These are phyloP conservation scores for Phytopythium chamaehyphon DNA, from an alignment of 352 stramenopile genomes.

Conservation along the genomic window DNA sequence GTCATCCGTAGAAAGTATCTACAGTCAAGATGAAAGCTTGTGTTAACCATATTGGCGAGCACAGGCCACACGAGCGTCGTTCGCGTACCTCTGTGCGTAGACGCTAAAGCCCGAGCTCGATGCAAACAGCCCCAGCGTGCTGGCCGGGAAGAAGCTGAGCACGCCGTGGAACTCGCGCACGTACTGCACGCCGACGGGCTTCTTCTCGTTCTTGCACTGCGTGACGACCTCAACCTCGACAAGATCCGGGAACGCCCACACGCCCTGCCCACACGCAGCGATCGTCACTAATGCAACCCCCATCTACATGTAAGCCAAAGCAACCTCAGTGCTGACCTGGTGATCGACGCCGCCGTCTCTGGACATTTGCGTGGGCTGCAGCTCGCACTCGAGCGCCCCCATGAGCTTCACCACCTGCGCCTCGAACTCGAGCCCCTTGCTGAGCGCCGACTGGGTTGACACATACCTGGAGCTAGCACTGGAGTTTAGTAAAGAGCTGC, in stretches of 20 bases:
- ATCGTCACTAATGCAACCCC: neutral
- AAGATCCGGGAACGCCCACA: slow-evolving; percentile 58
- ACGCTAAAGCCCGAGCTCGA: slow-evolving; percentile 76
- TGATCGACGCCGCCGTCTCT: slow-evolving; percentile 77
- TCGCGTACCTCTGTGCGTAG: slow-evolving; percentile 56
- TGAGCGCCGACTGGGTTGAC: slow-evolving; percentile 14
- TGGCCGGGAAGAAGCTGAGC: slow-evolving; percentile 32
- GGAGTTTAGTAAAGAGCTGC: neutral
- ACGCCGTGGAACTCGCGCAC: slow-evolving; percentile 78
- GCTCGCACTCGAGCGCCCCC: slow-evolving; percentile 39
- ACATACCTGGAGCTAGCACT: neutral
- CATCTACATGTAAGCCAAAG: neutral
- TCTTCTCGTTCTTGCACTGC: slow-evolving; percentile 79
- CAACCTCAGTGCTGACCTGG: slow-evolving; percentile 11
- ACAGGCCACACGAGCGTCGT: neutral
- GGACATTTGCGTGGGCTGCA: slow-evolving; percentile 58
- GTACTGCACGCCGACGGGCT: slow-evolving; percentile 61
- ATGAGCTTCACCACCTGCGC: slow-evolving; percentile 52
- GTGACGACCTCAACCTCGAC: slow-evolving; percentile 61
- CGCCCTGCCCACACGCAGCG: slow-evolving; percentile 28
- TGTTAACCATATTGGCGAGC: neutral
- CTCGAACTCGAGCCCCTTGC: slow-evolving; percentile 64
- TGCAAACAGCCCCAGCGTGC: slow-evolving; percentile 58
- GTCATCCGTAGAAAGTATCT: slow-evolving; percentile 63
- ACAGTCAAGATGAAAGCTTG: no score